Evolutionary conservation across 1,284 basidiomycete genomes (phyloP).

Genomic region (Amylostereum areolatum): DNA sequence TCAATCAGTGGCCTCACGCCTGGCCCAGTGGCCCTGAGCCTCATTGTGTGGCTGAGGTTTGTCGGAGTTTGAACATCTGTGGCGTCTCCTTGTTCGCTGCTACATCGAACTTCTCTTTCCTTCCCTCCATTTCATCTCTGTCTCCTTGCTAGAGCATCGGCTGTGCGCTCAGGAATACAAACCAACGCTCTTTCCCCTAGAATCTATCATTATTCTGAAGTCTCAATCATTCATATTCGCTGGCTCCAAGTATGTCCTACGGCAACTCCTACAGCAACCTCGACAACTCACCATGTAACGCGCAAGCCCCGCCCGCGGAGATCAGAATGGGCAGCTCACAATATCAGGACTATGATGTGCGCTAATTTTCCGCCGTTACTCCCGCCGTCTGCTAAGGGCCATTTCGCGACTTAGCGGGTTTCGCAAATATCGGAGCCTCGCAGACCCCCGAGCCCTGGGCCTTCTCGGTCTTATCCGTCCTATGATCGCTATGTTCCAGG

Average conservation of each 20-base stretch:
- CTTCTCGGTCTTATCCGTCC: slow-evolving; percentile 32
- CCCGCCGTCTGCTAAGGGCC: background rate
- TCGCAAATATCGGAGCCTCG: slow-evolving; percentile 9
- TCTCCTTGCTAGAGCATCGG: background rate
- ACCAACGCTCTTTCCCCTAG: background rate
- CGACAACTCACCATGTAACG: background rate
- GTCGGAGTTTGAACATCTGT: too few species aligned
- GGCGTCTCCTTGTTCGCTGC: background rate
- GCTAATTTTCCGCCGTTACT: too few species aligned
- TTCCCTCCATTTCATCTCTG: background rate
- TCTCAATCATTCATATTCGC: background rate
- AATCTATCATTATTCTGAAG: background rate
- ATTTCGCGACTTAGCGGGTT: background rate
- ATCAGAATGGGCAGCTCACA: too few species aligned
- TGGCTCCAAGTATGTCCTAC: background rate
- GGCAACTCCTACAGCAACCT: background rate
- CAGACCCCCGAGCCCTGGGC: slow-evolving; percentile 38
- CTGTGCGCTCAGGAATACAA: background rate
- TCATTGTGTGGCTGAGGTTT: too few species aligned
- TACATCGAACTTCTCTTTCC: background rate
- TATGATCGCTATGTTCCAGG: slow-evolving; percentile 47
- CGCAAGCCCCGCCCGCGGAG: too few species aligned
- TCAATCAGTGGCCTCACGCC: too few species aligned
- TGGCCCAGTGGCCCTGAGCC: too few species aligned
- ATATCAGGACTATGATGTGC: too few species aligned